phyloP scores from a whole-genome alignment of 2,329 filamentous ascomycete species.

The Beauveria medogensis region DNA sequence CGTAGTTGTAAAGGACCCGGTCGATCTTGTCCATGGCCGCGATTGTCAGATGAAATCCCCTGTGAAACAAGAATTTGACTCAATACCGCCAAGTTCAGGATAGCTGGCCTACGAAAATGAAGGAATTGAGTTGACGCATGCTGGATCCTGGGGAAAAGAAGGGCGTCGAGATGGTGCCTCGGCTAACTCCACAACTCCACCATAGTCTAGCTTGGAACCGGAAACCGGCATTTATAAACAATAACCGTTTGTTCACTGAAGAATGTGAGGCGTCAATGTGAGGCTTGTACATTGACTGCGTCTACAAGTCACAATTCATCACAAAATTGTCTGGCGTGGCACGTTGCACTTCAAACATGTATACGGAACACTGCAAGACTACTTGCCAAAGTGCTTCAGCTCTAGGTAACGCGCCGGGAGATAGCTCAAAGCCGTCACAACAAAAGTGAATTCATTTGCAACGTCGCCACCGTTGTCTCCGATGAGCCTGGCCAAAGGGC shows the following conservation, averaged over 20 bases:
- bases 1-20: conserved; percentile 18
- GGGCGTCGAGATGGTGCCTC: not conserved
- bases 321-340: no score
- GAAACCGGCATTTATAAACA: not conserved
- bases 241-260: not conserved
- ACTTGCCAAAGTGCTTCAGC: conserved; percentile 18
- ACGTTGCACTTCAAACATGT: not conserved
- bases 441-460: conserved; percentile 34
- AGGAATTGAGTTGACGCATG: not conserved
- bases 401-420: conserved; percentile 34
- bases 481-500: conserved; percentile 44
- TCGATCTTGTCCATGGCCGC: conserved; percentile 15
- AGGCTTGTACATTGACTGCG: not conserved
- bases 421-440: conserved; percentile 33
- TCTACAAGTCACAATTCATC: no score
- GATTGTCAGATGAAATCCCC: not conserved
- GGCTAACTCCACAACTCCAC: conserved; percentile 1
- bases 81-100: not conserved
- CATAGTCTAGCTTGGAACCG: not conserved
- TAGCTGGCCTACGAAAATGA: not conserved
- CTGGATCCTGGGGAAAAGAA: not conserved
- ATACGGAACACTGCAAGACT: not conserved
- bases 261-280: not conserved
- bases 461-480: conserved; percentile 54
- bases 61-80: not conserved